A percentile compares a stretch with the other conserved stretches of the same genome.
phyloP scores from a whole-genome alignment of 192 early-diverging fungal species.

The Paraglomus brasilianum region DNA sequence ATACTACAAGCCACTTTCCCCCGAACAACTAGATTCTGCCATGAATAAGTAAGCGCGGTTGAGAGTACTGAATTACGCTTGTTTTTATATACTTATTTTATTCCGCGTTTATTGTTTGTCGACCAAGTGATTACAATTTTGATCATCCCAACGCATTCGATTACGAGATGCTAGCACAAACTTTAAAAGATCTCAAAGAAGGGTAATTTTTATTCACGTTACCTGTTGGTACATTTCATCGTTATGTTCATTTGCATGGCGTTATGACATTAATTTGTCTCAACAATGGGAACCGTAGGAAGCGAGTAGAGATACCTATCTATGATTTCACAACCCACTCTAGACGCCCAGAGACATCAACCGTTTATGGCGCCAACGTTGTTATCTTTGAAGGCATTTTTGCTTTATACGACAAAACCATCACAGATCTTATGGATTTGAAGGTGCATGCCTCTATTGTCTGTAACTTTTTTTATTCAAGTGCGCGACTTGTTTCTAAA shows the following conservation, averaged over 20 bases:
- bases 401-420: slow-evolving; percentile 82
- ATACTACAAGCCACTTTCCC: slow-evolving; percentile 84
- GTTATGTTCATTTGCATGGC: too few species aligned
- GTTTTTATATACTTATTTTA: slow-evolving; percentile 7
- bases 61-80: not conserved
- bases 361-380: slow-evolving; percentile 91
- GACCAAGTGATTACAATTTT: slow-evolving; percentile 81
- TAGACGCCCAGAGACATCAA: slow-evolving; percentile 55
- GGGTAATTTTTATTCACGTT: slow-evolving; percentile 47
- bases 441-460: slow-evolving; percentile 48
- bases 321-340: slow-evolving; percentile 91
- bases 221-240: slow-evolving; percentile 10
- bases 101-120: too few species aligned
- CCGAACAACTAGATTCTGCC: slow-evolving; percentile 63
- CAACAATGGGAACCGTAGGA: slow-evolving; percentile 28
- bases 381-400: slow-evolving; percentile 98
- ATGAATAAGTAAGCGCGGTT: slow-evolving; percentile 43
- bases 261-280: not conserved
- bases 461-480: not conserved
- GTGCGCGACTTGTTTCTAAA: not conserved
- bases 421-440: slow-evolving; percentile 81
- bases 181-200: slow-evolving; percentile 73
- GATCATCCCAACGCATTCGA: slow-evolving; percentile 93
- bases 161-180: slow-evolving; percentile 69
- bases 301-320: slow-evolving; percentile 77